A percentile compares a stretch with the other conserved stretches of the same genome.
Conservation (phyloP, 2,329 filamentous ascomycete genomes). For the Aspergillus ochraceus region DNA sequence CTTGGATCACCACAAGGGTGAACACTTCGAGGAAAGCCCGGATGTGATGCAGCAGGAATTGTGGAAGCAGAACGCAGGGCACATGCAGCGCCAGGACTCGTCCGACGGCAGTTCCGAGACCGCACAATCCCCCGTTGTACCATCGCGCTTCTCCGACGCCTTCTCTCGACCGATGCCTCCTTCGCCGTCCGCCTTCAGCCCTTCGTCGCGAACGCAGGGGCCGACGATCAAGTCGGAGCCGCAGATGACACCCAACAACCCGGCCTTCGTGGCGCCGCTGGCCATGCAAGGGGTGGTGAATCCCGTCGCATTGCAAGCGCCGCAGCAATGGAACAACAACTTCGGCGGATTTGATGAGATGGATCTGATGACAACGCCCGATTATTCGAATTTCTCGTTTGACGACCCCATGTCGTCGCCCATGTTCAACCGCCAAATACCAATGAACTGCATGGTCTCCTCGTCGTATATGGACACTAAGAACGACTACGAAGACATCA, state of each 20-base stretch:
- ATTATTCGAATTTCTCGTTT: slow-evolving; percentile 33
- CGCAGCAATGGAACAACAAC: slow-evolving; percentile 29
- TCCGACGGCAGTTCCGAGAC: slow-evolving; percentile 60
- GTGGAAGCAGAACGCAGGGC: slow-evolving; percentile 53
- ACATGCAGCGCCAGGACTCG: slow-evolving; percentile 55
- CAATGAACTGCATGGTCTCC: slow-evolving; percentile 35
- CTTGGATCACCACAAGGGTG: slow-evolving; percentile 54
- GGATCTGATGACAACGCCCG: slow-evolving; percentile 31
- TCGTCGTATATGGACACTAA: slow-evolving; percentile 31
- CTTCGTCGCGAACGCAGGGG: slow-evolving; percentile 29
- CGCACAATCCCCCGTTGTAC: slow-evolving; percentile 45
- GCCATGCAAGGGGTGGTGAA: slow-evolving; percentile 38
- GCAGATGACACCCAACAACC: slow-evolving; percentile 20
- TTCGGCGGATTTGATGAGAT: slow-evolving; percentile 35
- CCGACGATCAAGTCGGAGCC: slow-evolving; percentile 30
- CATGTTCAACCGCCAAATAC: slow-evolving; percentile 37
- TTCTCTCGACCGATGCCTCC: slow-evolving; percentile 37
- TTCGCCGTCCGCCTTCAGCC: slow-evolving; percentile 43
- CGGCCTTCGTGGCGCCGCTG: slow-evolving; percentile 25
- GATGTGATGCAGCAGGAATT: slow-evolving; percentile 56
- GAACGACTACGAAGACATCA: slow-evolving; percentile 41
- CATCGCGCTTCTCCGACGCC: slow-evolving; percentile 30
- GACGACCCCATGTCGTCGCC: slow-evolving; percentile 36
- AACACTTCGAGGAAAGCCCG: slow-evolving; percentile 60
- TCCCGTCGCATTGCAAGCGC: slow-evolving; percentile 35